These are phyloP conservation scores for Debaryomycetaceae sp. DNA, from an alignment of 1,139 yeast species.

Conservation along the genomic window DNA sequence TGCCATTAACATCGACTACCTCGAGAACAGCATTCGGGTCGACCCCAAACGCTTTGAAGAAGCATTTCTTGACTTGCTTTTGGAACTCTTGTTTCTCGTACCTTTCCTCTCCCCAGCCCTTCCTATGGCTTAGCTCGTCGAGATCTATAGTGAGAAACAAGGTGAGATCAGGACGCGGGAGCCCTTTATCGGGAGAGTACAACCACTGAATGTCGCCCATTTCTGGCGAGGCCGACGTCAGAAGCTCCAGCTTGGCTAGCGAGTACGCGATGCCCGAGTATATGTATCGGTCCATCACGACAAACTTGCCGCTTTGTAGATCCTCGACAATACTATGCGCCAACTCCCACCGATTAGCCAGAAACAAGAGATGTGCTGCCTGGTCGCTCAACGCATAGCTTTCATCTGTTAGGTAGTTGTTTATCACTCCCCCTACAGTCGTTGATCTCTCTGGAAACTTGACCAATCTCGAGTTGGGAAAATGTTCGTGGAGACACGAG, in stretches of 20 bases:
- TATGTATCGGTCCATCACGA: slow-evolving; percentile 81
- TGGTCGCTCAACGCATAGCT: slow-evolving; percentile 57
- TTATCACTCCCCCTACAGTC: slow-evolving; percentile 72
- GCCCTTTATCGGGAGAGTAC: slow-evolving; percentile 71
- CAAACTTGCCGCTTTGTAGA: slow-evolving; percentile 51
- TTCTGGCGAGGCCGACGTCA: slow-evolving; percentile 10
- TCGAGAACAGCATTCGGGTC: slow-evolving; percentile 32
- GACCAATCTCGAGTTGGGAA: slow-evolving; percentile 46
- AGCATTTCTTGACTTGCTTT: slow-evolving; percentile 56
- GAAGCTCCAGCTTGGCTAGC: slow-evolving; percentile 56
- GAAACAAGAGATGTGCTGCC: slow-evolving; percentile 80
- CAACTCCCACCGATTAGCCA: slow-evolving; percentile 94
- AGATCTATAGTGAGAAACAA: slow-evolving; percentile 66
- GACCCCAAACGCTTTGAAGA: slow-evolving; percentile 45
- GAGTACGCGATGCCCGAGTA: slow-evolving; percentile 94
- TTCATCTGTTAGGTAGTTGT: slow-evolving; percentile 61
- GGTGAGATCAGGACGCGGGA: slow-evolving; percentile 84
- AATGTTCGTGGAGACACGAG: slow-evolving; percentile 33
- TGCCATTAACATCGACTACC: slow-evolving; percentile 57
- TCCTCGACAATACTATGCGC: slow-evolving; percentile 43
- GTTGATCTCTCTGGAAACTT: slow-evolving; percentile 91
- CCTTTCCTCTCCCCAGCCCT: slow-evolving; percentile 89
- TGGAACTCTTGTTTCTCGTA: slow-evolving; percentile 81
- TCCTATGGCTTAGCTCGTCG: slow-evolving; percentile 50
- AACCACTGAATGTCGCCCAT: slow-evolving; percentile 71